A percentile compares a stretch with the other conserved stretches of the same genome.
Conservation (phyloP, 2,329 filamentous ascomycete genomes). For the Cercospora sesami region DNA sequence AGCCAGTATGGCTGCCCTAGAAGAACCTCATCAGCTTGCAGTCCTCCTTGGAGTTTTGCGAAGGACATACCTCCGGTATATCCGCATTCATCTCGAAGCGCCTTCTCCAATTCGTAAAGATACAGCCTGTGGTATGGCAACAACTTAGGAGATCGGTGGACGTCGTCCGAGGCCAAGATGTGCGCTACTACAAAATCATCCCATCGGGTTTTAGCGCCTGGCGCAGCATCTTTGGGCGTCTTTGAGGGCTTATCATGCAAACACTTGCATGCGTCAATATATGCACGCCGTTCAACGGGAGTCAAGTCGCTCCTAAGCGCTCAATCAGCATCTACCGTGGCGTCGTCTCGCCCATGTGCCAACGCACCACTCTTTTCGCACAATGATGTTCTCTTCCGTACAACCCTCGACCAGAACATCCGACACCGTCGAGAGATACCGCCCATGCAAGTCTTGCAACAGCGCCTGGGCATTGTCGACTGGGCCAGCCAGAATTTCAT, state of each 20-base stretch:
- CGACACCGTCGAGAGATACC: slow-evolving; percentile 2
- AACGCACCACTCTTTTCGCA: slow-evolving; percentile 31
- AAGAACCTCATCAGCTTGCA: background rate
- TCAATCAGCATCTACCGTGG: slow-evolving; percentile 16
- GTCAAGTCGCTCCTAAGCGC: slow-evolving; percentile 31
- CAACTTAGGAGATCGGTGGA: slow-evolving; percentile 34
- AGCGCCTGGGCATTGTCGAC: slow-evolving; percentile 1
- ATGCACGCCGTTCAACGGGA: slow-evolving; percentile 21
- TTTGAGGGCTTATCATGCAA: slow-evolving; percentile 18
- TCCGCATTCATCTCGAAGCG: slow-evolving; percentile 45
- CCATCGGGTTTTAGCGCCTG: slow-evolving; percentile 33
- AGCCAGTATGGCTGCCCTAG: slow-evolving; percentile 18
- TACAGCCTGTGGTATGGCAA: slow-evolving; percentile 46
- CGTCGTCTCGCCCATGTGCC: background rate
- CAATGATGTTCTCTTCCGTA: slow-evolving; percentile 29
- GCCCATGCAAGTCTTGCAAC: slow-evolving; percentile 6
- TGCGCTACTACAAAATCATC: slow-evolving; percentile 37
- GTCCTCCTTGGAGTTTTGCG: background rate
- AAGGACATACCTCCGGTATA: background rate
- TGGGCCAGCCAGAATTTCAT: background rate
- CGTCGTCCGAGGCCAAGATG: slow-evolving; percentile 33
- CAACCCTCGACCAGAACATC: slow-evolving; percentile 15
- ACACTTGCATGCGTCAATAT: slow-evolving; percentile 26
- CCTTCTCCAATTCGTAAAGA: slow-evolving; percentile 46
- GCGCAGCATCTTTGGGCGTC: slow-evolving; percentile 21